A percentile compares a stretch with the other conserved stretches of the same genome.
Evolutionary conservation across 2,329 filamentous ascomycete genomes (phyloP).

Genomic region (Chaetoscypha palmicola): DNA sequence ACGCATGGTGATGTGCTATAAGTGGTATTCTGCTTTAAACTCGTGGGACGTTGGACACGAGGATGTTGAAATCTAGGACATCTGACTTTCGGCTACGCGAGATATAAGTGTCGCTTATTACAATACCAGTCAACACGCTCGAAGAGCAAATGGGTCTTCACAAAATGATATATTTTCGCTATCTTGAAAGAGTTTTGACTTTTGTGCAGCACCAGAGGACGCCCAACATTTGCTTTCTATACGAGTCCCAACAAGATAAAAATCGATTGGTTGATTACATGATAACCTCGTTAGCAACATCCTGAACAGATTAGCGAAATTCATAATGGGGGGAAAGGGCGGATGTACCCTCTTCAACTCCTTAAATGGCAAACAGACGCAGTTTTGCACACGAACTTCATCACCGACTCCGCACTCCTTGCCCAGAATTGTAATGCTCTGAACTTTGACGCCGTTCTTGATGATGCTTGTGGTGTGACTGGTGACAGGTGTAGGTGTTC

Average conservation of each 20-base stretch:
- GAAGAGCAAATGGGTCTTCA: too few relatives aligned
- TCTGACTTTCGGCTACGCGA: neutral
- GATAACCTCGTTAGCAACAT: conserved; percentile 82
- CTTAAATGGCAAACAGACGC: conserved; percentile 94
- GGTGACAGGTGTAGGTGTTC: conserved; percentile 77
- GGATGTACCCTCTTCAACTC: conserved; percentile 84
- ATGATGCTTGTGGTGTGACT: conserved; percentile 92
- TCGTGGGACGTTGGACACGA: too few relatives aligned
- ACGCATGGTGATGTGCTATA: too few relatives aligned
- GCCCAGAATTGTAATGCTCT: conserved; percentile 94
- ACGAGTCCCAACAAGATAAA: neutral
- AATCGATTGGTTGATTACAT: conserved; percentile 53
- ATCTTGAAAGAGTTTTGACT: neutral
- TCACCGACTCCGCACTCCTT: conserved; percentile 94
- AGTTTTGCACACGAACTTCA: conserved; percentile 95
- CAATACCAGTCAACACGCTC: neutral
- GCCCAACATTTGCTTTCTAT: neutral
- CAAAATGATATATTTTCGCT: neutral
- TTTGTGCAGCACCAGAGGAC: neutral
- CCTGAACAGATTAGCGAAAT: conserved; percentile 44
- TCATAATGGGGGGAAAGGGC: neutral
- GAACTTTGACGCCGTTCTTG: conserved; percentile 97
- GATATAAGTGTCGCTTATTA: neutral
- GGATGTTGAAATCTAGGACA: too few relatives aligned
- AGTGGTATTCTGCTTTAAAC: too few relatives aligned